A percentile compares a stretch with the other conserved stretches of the same genome.
phyloP scores from a whole-genome alignment of 805 yeast species.

The Candida vaughaniae region DNA sequence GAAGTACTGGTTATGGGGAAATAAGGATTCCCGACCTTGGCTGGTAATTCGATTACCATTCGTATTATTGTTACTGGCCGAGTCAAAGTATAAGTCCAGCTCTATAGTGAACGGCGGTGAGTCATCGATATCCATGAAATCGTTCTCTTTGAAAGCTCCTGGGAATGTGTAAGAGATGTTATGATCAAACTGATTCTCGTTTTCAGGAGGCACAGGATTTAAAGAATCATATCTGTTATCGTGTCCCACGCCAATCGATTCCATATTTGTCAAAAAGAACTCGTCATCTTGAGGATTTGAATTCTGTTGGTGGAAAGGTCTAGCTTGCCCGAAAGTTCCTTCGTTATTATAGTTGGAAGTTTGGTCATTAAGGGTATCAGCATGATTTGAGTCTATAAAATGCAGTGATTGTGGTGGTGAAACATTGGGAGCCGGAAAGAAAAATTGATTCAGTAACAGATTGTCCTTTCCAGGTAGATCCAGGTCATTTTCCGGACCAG shows the following conservation, averaged over 20 bases:
- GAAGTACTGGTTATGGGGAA: constrained; percentile 15
- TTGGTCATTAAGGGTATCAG: too few species aligned
- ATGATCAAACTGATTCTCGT: constrained; percentile 6
- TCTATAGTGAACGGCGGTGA: constrained; percentile 38
- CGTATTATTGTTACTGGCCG: constrained; percentile 5
- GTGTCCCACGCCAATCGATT: too few species aligned
- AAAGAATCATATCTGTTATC: neutral
- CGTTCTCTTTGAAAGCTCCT: constrained; percentile 25
- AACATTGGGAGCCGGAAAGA: too few species aligned
- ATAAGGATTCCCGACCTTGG: constrained; percentile 10
- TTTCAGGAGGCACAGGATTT: neutral
- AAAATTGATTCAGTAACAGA: too few species aligned
- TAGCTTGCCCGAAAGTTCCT: too few species aligned
- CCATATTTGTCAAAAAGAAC: too few species aligned
- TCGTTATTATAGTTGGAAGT: too few species aligned
- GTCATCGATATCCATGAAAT: constrained; percentile 37
- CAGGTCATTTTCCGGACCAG: too few species aligned
- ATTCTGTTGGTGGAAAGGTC: neutral
- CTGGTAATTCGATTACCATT: neutral
- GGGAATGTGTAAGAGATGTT: constrained; percentile 16
- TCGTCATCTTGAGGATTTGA: neutral
- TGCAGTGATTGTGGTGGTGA: too few species aligned
- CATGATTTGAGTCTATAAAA: too few species aligned
- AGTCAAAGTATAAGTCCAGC: constrained; percentile 27
- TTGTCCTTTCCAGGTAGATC: too few species aligned